Percentiles rank a stretch among this genome's conserved stretches.
phyloP scores from a whole-genome alignment of 768 basidiomycete genomes.

The Mrakia frigida region DNA sequence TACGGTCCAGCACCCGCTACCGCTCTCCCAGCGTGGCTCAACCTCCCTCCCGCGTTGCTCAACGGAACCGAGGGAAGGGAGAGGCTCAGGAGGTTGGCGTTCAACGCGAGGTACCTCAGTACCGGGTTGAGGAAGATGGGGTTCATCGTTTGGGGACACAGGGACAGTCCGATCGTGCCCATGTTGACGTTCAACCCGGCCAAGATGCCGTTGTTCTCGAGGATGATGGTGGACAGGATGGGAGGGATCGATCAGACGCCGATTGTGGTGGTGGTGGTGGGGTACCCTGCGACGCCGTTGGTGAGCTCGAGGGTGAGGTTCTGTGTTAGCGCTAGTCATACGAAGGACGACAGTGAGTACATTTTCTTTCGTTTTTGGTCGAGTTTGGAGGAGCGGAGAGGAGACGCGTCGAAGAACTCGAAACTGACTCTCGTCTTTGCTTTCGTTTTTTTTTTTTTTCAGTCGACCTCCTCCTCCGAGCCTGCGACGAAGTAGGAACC shows the following conservation, averaged over 20 bases:
- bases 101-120: constrained; percentile 90
- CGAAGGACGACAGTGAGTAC: constrained; percentile 70
- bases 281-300: constrained; percentile 64
- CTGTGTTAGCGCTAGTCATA: constrained; percentile 90
- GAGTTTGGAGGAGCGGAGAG: not conserved
- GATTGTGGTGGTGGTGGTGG: constrained; percentile 82
- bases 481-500: constrained; percentile 88
- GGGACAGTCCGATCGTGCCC: constrained; percentile 87
- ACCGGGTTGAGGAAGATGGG: constrained; percentile 81
- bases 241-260: constrained; percentile 55
- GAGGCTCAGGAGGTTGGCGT: constrained; percentile 81
- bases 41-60: constrained; percentile 62
- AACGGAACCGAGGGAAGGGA: constrained; percentile 79
- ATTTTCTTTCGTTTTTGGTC: not conserved
- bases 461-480: constrained; percentile 71
- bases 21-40: constrained; percentile 70
- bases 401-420: too few species aligned
- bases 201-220: constrained; percentile 86
- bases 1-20: constrained; percentile 62
- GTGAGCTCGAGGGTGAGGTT: constrained; percentile 84
- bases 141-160: constrained; percentile 92
- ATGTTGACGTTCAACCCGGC: constrained; percentile 82
- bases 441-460: not conserved
- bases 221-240: constrained; percentile 72
- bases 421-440: not conserved